A percentile compares a stretch with the other conserved stretches of the same genome.
These are phyloP conservation scores for Erysimum cheiri DNA, from an alignment of 441 rosid genomes.

Conservation along the genomic window DNA sequence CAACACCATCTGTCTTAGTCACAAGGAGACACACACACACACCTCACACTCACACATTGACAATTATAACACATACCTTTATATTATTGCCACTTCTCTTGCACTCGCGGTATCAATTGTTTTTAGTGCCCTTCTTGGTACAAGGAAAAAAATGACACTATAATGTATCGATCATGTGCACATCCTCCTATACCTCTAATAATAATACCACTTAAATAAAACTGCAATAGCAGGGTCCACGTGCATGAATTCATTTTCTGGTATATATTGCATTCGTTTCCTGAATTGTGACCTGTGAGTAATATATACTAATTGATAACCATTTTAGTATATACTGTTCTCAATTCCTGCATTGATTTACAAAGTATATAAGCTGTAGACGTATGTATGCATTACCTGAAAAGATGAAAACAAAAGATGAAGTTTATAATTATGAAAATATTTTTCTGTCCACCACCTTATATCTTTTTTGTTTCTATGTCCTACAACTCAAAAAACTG, in stretches of 20 bases:
- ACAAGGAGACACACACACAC: conserved; percentile 28
- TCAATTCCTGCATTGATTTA: background rate
- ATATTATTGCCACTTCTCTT: conserved; percentile 40
- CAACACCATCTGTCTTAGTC: conserved; percentile 39
- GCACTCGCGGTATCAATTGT: conserved; percentile 24
- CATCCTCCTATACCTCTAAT: conserved; percentile 32
- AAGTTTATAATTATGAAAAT: background rate
- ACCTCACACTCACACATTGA: conserved; percentile 18
- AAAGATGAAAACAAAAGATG: background rate
- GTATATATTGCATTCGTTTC: background rate
- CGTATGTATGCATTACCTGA: conserved; percentile 16
- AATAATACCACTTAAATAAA: background rate
- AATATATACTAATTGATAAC: conserved; percentile 5
- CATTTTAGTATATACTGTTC: conserved; percentile 7
- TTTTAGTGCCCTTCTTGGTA: conserved; percentile 11
- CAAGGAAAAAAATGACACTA: conserved; percentile 9
- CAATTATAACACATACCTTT: conserved; percentile 2
- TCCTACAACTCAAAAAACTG: background rate
- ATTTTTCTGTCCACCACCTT: background rate
- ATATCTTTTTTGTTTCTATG: background rate
- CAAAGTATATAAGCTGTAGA: background rate
- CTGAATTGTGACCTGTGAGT: conserved; percentile 1
- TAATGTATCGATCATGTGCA: conserved; percentile 38
- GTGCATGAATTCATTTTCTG: conserved; percentile 32
- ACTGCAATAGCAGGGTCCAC: conserved; percentile 27